These are phyloP conservation scores for Corymbia citriodora DNA, from an alignment of 441 rosid species.

Conservation along the genomic window DNA sequence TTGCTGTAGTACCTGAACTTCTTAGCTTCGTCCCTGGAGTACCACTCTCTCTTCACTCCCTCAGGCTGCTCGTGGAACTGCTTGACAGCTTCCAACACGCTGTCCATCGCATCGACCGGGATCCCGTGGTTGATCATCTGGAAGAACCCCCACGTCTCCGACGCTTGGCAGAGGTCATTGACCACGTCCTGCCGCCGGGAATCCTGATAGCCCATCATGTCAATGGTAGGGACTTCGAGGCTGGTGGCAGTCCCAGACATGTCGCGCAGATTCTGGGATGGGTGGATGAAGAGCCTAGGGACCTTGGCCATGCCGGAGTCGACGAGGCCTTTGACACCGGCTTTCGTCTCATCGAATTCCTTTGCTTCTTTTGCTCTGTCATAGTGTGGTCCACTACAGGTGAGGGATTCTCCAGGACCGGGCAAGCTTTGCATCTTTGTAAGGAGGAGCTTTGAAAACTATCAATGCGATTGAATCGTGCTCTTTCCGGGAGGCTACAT, in stretches of 20 bases:
- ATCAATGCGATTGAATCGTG: neutral
- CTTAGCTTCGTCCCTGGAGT: neutral
- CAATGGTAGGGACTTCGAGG: neutral
- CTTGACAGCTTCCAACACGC: neutral
- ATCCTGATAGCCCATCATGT: neutral
- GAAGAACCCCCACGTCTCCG: neutral
- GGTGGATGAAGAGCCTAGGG: neutral
- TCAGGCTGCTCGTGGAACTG: neutral
- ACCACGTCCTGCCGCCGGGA: neutral
- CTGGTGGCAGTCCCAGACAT: neutral
- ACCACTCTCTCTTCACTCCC: neutral
- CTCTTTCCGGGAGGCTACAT: no score
- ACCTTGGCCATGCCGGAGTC: neutral
- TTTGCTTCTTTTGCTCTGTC: neutral
- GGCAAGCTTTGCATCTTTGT: neutral
- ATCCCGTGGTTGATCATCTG: neutral
- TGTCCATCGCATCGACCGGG: neutral
- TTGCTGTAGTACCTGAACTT: neutral
- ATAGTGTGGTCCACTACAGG: neutral
- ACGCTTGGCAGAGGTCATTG: neutral
- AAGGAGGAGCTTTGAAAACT: neutral
- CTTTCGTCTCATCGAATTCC: neutral
- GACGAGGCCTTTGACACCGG: neutral
- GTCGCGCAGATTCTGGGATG: neutral
- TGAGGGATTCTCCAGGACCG: neutral